phyloP scores from a whole-genome alignment of 1,284 basidiomycete genomes.

The Irpex lacteus region DNA sequence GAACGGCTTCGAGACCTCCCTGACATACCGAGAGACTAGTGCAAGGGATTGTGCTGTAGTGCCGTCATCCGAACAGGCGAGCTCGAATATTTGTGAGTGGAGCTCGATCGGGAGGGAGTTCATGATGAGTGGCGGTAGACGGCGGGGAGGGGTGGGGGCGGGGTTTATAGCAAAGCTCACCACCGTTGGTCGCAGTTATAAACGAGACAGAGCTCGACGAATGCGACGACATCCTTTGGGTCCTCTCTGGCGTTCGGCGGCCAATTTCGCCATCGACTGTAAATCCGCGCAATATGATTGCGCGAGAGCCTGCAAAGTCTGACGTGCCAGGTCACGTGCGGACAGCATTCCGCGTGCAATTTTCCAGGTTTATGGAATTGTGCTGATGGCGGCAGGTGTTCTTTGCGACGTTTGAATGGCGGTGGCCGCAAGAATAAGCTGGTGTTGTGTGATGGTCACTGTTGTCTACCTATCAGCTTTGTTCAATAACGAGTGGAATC shows the following conservation, averaged over 20 bases:
- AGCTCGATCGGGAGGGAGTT: conserved; percentile 27
- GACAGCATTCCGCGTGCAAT: background rate
- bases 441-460: background rate
- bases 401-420: background rate
- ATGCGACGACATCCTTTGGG: background rate
- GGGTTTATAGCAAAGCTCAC: background rate
- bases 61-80: conserved; percentile 30
- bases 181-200: background rate
- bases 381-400: background rate
- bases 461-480: background rate
- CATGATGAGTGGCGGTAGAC: conserved; percentile 12
- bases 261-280: background rate
- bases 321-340: background rate
- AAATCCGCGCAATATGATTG: conserved; percentile 2
- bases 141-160: too few species aligned
- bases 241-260: background rate
- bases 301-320: background rate
- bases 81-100: conserved; percentile 27
- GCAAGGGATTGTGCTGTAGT: conserved; percentile 26
- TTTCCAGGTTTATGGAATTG: background rate
- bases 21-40: conserved; percentile 28
- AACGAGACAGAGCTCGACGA: background rate
- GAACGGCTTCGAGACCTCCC: conserved; percentile 24
- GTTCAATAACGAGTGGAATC: background rate
- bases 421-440: background rate